phyloP scores from a whole-genome alignment of 73 alveolate species.

The Paramecium primaurelia region DNA sequence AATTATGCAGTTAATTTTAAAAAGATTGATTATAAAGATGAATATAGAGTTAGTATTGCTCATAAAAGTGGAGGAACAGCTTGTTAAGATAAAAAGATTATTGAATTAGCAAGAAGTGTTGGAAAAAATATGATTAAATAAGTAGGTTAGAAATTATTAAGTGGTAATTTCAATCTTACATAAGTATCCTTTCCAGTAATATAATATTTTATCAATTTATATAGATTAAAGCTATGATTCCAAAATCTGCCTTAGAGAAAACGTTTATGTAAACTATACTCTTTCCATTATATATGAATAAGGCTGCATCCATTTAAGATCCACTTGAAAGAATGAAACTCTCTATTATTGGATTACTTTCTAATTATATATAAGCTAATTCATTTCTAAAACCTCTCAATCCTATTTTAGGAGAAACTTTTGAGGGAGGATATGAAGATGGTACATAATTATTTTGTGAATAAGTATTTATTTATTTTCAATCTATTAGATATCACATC shows the following conservation, averaged over 20 bases:
- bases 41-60: slow-evolving; percentile 71
- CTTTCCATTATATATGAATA: slow-evolving; percentile 57
- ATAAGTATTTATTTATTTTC: slow-evolving; percentile 51
- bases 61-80: slow-evolving; percentile 73
- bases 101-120: slow-evolving; percentile 63
- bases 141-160: slow-evolving; percentile 69
- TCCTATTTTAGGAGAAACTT: slow-evolving; percentile 97
- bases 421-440: slow-evolving; percentile 91
- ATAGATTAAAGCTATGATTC: slow-evolving; percentile 61
- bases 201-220: background rate
- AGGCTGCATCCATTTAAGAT: slow-evolving; percentile 66
- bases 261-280: slow-evolving; percentile 57
- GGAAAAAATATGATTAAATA: slow-evolving; percentile 70
- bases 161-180: slow-evolving; percentile 78
- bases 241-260: slow-evolving; percentile 54
- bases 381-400: slow-evolving; percentile 87
- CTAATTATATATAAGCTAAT: slow-evolving; percentile 65
- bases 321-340: slow-evolving; percentile 71
- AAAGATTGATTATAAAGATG: slow-evolving; percentile 59
- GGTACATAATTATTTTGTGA: slow-evolving; percentile 94
- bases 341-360: slow-evolving; percentile 62
- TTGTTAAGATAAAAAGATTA: slow-evolving; percentile 55
- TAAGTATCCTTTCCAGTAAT: slow-evolving; percentile 72
- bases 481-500: slow-evolving; percentile 76
- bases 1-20: background rate